Conservation (phyloP, 139 green algal species). For the Astrephomene gubernaculifera region DNA sequence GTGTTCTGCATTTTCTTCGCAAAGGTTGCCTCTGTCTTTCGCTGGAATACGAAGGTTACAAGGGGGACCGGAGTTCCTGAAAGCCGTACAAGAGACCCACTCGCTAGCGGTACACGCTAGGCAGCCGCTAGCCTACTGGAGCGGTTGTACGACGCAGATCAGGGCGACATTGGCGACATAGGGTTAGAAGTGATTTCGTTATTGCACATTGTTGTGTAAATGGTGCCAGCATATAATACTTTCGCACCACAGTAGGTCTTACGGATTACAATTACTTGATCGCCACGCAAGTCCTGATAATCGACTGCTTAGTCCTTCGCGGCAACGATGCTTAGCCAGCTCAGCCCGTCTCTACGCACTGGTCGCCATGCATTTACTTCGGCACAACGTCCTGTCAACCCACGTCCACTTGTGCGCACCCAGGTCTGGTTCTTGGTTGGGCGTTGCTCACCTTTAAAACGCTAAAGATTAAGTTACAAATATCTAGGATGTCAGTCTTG, state of each 20-base stretch:
- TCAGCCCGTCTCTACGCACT: background rate
- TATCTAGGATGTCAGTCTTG: background rate
- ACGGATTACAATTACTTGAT: background rate
- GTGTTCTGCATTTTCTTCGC: too few relatives aligned
- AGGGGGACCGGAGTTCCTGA: too few relatives aligned
- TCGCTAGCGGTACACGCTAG: too few relatives aligned
- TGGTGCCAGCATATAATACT: background rate
- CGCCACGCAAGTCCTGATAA: background rate
- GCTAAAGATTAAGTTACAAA: background rate
- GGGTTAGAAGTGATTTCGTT: background rate
- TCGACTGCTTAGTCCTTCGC: background rate
- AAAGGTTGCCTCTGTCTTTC: too few relatives aligned
- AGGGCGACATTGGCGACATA: background rate
- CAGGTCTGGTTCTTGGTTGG: background rate
- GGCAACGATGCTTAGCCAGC: background rate
- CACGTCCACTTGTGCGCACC: background rate
- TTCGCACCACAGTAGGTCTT: background rate
- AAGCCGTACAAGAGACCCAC: too few relatives aligned
- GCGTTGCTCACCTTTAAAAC: background rate
- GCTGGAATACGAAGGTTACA: too few relatives aligned
- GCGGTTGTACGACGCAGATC: too few relatives aligned
- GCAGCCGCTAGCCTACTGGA: too few relatives aligned
- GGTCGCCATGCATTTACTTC: background rate
- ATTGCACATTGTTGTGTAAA: background rate
- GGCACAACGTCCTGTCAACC: background rate